Evolutionary conservation across 805 yeast genomes (phyloP), one percentile per base, ranked within the genome.

Genomic region (Danielozyma ontarioensis): DNA sequence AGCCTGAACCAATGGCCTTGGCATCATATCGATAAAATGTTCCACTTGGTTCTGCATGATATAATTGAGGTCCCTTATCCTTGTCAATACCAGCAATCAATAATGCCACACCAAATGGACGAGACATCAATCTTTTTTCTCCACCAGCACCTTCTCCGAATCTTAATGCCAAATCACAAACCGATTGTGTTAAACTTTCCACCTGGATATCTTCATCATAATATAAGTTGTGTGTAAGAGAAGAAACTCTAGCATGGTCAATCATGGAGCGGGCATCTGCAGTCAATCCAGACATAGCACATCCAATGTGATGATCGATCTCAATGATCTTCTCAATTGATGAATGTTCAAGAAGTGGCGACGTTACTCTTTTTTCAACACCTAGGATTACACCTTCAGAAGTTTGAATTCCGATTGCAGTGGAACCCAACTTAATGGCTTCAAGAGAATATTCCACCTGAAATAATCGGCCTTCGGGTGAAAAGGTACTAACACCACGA

Each of bases 251-350:
- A 13, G 99, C 98, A 54, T 93, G 99, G 57, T 94, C 97, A 53
- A 93, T 88, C 96, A 93, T 88, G 21, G 96, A 85, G 53, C 97
- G 76, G 13, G 99, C 99, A 66, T 93, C 99, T 3, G 99, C 97
- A 2, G 97, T 93, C 44, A 94, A 72, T 3, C 99, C 99, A 43
- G 94, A 81, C 97, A 93, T 93, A 48, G 99, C 98, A 65, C 97
- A 88, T 31, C 99, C 98, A 36, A 93, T 79, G 56, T 93, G 98
- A 29, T 68, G 68, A 55, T 93, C 99, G 37, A 93, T 83, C 55
- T 93, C 98, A 46, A 93, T 85, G 45, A 93, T 89, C 62, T 93
- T 93, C 57, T 94, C 98, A 54, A 94, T 89, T 28, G 96, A 85
- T 18, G 90, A 83, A 18, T 90, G 78, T 60, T 94, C 99, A 37